Evolutionary conservation across 2,329 filamentous ascomycete genomes (phyloP), one percentile per base, ranked within the genome.

Genomic region (Ceratocystis ficicola): DNA sequence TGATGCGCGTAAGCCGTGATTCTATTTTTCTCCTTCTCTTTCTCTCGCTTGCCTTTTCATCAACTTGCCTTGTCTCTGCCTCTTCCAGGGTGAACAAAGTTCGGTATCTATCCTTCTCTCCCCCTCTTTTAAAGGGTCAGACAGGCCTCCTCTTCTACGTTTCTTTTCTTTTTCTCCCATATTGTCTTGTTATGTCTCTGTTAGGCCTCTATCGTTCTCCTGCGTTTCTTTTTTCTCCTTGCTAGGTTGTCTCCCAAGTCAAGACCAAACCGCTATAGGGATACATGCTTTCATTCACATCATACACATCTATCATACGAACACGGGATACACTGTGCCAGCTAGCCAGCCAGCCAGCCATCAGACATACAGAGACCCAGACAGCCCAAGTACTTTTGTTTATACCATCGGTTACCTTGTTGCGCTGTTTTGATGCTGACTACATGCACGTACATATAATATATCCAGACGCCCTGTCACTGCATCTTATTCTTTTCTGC

Each of bases 291-390:
- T 17, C 52, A 12, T 12, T 10, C 48, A 20, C 48, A 20, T 50
- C 52, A 20, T 57, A 57, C 52, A 57, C 20, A 57, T 28, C 52
- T 30, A 15, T 15, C 28, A 57, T 57, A 57, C 52, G 28, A 30
- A 57, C 52, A 57, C 52, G 28, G 52, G 36, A 41, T 41, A 50
- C 48, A 50, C 48, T 50, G 48, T 50, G 48, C 48, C 48, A 50
- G 36, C 36, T 41, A 41, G 32, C 32, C 32, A 36, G 32, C 32
- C 10, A 41, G 36, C 36, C 36, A 41, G 36, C 36, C 36, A 41
- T 41, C 36, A 41, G 36, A 41, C 36, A 41, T 41, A 41, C 36
- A 41, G 36, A 41, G 36, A 15, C 36, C 46, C 46, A 50, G 22
- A 50, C 46, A 50, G 52, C 52, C 22, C 48, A 22, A 50, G 48